phyloP scores from a whole-genome alignment of 352 stramenopile species.

The Blastocystis sp. region DNA sequence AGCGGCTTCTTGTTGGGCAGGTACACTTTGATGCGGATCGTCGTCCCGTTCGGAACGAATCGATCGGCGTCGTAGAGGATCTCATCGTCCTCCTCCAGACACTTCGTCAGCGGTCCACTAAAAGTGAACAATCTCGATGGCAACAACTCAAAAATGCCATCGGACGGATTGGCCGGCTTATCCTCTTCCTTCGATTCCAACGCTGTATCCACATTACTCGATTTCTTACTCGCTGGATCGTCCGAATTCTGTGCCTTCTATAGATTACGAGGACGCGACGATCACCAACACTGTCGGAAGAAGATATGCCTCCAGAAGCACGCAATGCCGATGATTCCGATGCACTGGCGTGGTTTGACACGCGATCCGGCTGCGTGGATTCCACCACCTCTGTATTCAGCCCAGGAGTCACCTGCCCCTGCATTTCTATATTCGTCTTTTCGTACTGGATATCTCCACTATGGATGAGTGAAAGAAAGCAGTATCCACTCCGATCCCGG shows the following conservation, averaged over 20 bases:
- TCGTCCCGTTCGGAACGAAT: conserved; percentile 43
- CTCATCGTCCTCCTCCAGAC: conserved; percentile 56
- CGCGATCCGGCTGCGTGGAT: background rate
- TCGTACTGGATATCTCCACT: conserved; percentile 48
- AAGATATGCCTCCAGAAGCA: background rate
- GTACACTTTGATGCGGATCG: conserved; percentile 61
- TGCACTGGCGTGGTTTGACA: background rate
- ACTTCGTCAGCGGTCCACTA: conserved; percentile 42
- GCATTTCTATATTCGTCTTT: background rate
- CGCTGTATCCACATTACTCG: background rate
- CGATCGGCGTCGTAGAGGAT: background rate
- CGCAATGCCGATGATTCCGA: background rate
- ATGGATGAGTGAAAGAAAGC: background rate
- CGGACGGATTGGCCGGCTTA: background rate
- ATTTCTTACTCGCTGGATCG: background rate
- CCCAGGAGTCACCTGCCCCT: background rate
- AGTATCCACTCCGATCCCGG: conserved; percentile 11
- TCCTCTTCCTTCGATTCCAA: background rate
- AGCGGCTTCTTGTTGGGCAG: conserved; percentile 42
- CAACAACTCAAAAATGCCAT: conserved; percentile 22
- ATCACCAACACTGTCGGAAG: background rate
- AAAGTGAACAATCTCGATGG: background rate
- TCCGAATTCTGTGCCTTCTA: background rate
- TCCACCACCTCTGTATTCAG: background rate
- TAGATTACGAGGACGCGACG: background rate